Conservation (phyloP, 1,284 basidiomycete genomes). For the Rhodofomes roseus region DNA sequence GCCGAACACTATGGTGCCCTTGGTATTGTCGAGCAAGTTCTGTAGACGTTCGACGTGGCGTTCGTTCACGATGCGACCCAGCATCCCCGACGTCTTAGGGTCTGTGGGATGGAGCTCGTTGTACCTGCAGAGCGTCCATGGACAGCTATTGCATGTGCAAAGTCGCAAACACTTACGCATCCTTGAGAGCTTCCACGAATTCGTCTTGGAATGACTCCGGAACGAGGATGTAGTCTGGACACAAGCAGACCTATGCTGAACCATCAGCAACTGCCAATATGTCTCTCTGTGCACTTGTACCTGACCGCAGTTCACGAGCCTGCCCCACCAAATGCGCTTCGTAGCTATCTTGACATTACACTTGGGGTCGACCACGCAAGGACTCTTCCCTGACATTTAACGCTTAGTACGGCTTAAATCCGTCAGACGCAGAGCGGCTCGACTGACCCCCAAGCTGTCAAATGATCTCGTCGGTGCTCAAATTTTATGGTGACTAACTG, state of each 20-base stretch:
- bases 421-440: too few relatives aligned
- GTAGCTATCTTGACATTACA: constrained; percentile 59
- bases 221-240: constrained; percentile 84
- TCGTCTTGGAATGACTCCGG: constrained; percentile 58
- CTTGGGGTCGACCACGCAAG: constrained; percentile 73
- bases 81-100: not conserved
- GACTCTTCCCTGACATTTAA: constrained; percentile 63
- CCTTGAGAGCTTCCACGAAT: constrained; percentile 59
- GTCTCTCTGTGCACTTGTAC: constrained; percentile 26
- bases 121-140: constrained; percentile 7
- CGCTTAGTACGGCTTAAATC: too few relatives aligned
- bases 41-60: constrained; percentile 60
- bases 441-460: not conserved
- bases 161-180: constrained; percentile 42
- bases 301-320: constrained; percentile 75
- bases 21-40: constrained; percentile 56
- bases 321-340: constrained; percentile 77
- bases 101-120: constrained; percentile 4
- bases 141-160: too few relatives aligned
- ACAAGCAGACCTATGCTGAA: constrained; percentile 39
- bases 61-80: constrained; percentile 30
- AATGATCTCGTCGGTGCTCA: too few relatives aligned
- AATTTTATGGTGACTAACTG: too few relatives aligned
- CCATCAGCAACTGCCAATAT: too few relatives aligned
- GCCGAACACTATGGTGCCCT: constrained; percentile 68